Evolutionary conservation across 139 green algal species (phyloP), one percentile per base, ranked within the genome.

Genomic region (Chlamydomonas sp.): DNA sequence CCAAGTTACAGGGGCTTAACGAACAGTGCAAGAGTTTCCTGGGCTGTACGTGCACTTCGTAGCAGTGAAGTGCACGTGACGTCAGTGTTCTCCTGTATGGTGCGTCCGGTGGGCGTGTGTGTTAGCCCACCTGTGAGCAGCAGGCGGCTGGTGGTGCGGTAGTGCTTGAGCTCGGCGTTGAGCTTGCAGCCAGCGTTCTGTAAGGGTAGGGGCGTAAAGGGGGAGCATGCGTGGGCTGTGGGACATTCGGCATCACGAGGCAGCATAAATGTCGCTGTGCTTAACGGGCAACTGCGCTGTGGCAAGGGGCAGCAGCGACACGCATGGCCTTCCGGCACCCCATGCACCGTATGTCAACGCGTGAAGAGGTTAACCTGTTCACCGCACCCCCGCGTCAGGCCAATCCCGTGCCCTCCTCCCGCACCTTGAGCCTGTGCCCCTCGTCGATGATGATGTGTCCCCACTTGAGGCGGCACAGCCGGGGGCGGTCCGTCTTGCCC

Each of bases 351-450:
- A 49, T 49, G 31, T 49, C 31, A 49, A 49, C 31, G 31, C 31
- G 31, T 49, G 31, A 49, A 49, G 31, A 49, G 31, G 31, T 49
- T 49, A 92, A 20, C 96, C 64, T 10, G 16, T 10, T 10, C 73
- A 18, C 73, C n/a, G 12, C 73, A 78, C 10, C 73, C n/a, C 16
- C 12, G 14, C 7, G 84, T 62, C 81, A 85, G 73, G 58, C 69
- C 73, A 87, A 97, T 6, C 95, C 80, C n/a, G 96, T 72, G 68
- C 93, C 88, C 14, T 82, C 17, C 92, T 98, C 96, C 93, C 31
- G 31, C 31, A 49, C 31, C 31, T 99, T 99, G 93, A 99, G 97
- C 89, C 98, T 94, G 93, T 99, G 98, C 62, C 98, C 98, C 92
- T 99, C 98, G 90, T 99, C 98, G 77, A 99, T 98, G 84, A 99